phyloP scores from a whole-genome alignment of 2,329 filamentous ascomycete species.

The Cytospora schulzeri region DNA sequence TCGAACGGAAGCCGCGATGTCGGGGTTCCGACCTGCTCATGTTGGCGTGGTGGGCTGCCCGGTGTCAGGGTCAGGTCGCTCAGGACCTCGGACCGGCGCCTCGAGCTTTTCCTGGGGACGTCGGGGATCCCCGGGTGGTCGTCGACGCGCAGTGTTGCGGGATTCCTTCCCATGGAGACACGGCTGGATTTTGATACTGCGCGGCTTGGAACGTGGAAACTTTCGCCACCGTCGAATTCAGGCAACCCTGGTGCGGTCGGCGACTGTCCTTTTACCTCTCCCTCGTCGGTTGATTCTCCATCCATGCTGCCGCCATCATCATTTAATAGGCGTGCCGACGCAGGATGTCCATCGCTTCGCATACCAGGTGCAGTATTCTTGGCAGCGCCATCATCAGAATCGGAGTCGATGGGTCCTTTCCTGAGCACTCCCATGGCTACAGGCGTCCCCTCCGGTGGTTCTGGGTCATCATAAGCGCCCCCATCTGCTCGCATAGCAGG shows the following conservation, averaged over 20 bases:
- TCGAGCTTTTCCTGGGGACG: slow-evolving; percentile 74
- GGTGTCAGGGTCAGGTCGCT: slow-evolving; percentile 33
- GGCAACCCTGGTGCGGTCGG: slow-evolving; percentile 60
- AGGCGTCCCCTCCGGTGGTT: slow-evolving; percentile 67
- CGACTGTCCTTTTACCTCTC: slow-evolving; percentile 45
- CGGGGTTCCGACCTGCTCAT: slow-evolving; percentile 35
- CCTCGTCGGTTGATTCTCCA: slow-evolving; percentile 47
- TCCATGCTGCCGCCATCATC: slow-evolving; percentile 49
- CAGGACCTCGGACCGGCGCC: slow-evolving; percentile 53
- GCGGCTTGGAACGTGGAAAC: slow-evolving; percentile 66
- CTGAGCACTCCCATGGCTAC: slow-evolving; percentile 63
- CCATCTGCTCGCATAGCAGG: slow-evolving; percentile 66
- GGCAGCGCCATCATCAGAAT: slow-evolving; percentile 54
- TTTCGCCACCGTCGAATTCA: slow-evolving; percentile 59
- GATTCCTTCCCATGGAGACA: slow-evolving; percentile 39
- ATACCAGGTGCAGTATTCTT: slow-evolving; percentile 37
- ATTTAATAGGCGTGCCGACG: slow-evolving; percentile 44
- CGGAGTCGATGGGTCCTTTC: slow-evolving; percentile 65
- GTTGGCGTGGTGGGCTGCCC: slow-evolving; percentile 35
- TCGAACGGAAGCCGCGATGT: slow-evolving; percentile 58
- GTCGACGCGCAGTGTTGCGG: slow-evolving; percentile 27
- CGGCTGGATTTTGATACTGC: slow-evolving; percentile 59
- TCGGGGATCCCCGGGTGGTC: slow-evolving; percentile 48
- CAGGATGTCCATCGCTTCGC: slow-evolving; percentile 37
- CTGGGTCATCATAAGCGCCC: slow-evolving; percentile 63